Evolutionary conservation across 129 eudicot species (phyloP), one percentile per base, ranked within the genome.

Genomic region (Pseudognaphalium luteoalbum): DNA sequence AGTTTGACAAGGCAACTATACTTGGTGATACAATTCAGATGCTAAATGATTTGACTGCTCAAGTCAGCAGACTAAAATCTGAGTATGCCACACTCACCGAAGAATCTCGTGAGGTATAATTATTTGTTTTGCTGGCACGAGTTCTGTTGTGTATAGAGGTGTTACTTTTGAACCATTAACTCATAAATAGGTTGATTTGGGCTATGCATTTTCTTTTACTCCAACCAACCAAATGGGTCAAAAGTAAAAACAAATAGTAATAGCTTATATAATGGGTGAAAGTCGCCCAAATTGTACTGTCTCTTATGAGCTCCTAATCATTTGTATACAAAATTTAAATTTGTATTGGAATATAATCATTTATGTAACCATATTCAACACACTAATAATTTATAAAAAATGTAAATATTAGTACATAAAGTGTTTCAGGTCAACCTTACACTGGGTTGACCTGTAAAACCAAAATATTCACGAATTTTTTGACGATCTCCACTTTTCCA

Each of bases 1-100:
- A 88, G 78, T 88, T 90, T 78, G 98, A 93, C 88, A 93, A 93
- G 84, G 97, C 95, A 66, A 86, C 98, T 73, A 88, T 93, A 83
- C 90, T 93, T 7, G 75, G 84, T 76, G 98, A 93, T 82, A 87
- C 98, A 30, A 73, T 93, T 59, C 98, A 85, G 88, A 75, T 90
- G 85, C 88, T 93, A 65, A 93, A 85, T 66, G 98, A 93, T 61
- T 87, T 93, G 89, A 86, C 97, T 73, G 70, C 92, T 41, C 95
- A 90, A 68, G 92, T 90, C 57, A 76, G 87, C 88, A 86, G 80
- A 84, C 81, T 93, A 69, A 90, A 93, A 79, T 83, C 95, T 41
- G 97, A 93, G 72, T 85, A 93, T 69, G 78, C 91, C 67, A 58
- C 88, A 19, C 92, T 90, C 51, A 86, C 88, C 1, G 98, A 93